These are phyloP conservation scores for Thalassiosira hispida DNA, from an alignment of 352 stramenopile species.

Conservation along the genomic window DNA sequence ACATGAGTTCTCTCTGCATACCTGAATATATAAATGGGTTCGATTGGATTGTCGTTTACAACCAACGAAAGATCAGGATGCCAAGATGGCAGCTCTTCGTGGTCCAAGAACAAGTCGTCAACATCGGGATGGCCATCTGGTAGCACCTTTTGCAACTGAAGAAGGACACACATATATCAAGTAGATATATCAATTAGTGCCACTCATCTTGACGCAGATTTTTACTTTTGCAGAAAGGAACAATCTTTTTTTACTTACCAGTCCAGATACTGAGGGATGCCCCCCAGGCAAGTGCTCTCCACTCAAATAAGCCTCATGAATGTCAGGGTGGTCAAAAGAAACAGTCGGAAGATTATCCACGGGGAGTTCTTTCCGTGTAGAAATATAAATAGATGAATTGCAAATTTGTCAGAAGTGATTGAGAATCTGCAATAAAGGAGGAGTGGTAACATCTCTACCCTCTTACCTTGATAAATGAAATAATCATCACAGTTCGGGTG, in stretches of 20 bases:
- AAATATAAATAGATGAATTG: background rate
- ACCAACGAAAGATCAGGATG: conserved; percentile 28
- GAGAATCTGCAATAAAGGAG: background rate
- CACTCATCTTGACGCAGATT: too few relatives aligned
- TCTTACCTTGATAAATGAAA: conserved; percentile 21
- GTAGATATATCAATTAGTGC: too few relatives aligned
- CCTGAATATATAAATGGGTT: conserved; percentile 6
- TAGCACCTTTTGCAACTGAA: background rate
- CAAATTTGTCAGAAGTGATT: background rate
- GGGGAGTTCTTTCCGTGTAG: conserved; percentile 9
- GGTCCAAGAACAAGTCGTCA: conserved; percentile 29
- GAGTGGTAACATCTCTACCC: background rate
- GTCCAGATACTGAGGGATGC: conserved; percentile 9
- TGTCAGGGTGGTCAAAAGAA: conserved; percentile 24
- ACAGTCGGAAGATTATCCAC: conserved; percentile 11
- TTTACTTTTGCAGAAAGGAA: too few relatives aligned
- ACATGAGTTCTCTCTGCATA: too few relatives aligned
- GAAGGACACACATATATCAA: background rate
- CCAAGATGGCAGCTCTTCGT: conserved; percentile 14
- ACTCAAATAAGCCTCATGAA: conserved; percentile 10
- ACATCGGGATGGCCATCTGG: conserved; percentile 24
- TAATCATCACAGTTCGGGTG: conserved; percentile 40
- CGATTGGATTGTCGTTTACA: background rate
- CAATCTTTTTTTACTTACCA: too few relatives aligned
- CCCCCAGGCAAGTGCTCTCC: conserved; percentile 12